phyloP scores from a whole-genome alignment of 352 stramenopile species.

The Phytopythium aichiense region DNA sequence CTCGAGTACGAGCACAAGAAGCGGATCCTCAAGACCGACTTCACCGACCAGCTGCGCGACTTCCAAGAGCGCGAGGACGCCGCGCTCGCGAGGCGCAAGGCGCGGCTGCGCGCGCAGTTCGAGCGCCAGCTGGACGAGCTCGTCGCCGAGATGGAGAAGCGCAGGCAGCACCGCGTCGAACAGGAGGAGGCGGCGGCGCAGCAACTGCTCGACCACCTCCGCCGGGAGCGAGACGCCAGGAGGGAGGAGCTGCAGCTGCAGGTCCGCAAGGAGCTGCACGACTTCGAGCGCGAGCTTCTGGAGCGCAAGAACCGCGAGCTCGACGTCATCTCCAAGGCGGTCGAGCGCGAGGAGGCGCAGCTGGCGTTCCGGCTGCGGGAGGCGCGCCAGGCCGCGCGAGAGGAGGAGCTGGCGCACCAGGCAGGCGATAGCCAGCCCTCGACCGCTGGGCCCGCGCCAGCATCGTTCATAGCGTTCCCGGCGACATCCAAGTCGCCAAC shows the following conservation, averaged over 20 bases:
- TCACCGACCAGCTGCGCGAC: conserved; percentile 51
- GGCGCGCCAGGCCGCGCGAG: conserved; percentile 25
- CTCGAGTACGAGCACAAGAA: conserved; percentile 79
- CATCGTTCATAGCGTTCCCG: not conserved
- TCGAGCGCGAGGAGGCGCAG: conserved; percentile 49
- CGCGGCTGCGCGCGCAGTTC: conserved; percentile 52
- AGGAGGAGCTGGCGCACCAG: conserved; percentile 28
- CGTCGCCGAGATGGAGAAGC: conserved; percentile 49
- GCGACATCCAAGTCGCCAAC: not conserved
- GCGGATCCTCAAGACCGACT: conserved; percentile 52
- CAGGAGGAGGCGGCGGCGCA: conserved; percentile 49
- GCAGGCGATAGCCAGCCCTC: not conserved
- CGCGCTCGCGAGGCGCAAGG: conserved; percentile 58
- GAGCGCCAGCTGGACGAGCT: conserved; percentile 65
- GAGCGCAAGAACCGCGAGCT: conserved; percentile 44
- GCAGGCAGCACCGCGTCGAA: conserved; percentile 48
- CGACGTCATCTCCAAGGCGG: conserved; percentile 27
- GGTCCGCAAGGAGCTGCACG: conserved; percentile 42
- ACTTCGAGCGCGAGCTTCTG: conserved; percentile 42
- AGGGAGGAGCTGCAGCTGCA: conserved; percentile 37
- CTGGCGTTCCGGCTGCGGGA: conserved; percentile 25
- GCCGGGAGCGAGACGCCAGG: conserved; percentile 47
- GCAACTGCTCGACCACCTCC: conserved; percentile 50
- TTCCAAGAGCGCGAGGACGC: conserved; percentile 74
- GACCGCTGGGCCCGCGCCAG: not conserved